Conservation (phyloP, 2,329 filamentous ascomycete genomes). For the Ophiostoma piceae region DNA sequence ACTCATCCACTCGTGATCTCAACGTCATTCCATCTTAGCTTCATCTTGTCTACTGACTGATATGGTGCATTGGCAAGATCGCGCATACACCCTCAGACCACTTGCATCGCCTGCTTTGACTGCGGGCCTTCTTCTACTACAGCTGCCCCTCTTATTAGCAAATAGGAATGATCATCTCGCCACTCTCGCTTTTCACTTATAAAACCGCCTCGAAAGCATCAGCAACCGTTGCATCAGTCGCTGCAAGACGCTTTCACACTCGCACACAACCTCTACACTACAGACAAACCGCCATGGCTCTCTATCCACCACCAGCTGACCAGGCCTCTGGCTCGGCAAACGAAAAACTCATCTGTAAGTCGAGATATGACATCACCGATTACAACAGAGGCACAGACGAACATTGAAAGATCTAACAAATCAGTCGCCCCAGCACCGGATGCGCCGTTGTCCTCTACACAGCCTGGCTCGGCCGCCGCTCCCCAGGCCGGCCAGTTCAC, state of each 20-base stretch:
- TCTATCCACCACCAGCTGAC: constrained; percentile 21
- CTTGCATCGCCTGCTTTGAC: background rate
- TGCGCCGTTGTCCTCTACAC: constrained; percentile 14
- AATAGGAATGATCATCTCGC: constrained; percentile 7
- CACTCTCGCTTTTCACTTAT: background rate
- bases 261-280: background rate
- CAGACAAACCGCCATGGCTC: constrained; percentile 23
- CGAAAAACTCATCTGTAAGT: constrained; percentile 27
- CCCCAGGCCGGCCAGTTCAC: constrained; percentile 72
- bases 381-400: too few species aligned
- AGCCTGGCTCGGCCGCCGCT: background rate
- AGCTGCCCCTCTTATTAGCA: constrained; percentile 10
- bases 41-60: background rate
- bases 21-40: background rate
- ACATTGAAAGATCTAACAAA: background rate
- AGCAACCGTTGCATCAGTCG: background rate
- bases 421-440: constrained; percentile 34
- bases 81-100: background rate
- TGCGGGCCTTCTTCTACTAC: constrained; percentile 10
- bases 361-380: background rate
- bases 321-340: background rate
- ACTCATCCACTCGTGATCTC: constrained; percentile 2
- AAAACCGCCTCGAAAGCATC: background rate
- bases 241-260: constrained; percentile 1
- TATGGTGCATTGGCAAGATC: background rate